phyloP scores from a whole-genome alignment of 441 rosid genomes.

The Brassica balearica region DNA sequence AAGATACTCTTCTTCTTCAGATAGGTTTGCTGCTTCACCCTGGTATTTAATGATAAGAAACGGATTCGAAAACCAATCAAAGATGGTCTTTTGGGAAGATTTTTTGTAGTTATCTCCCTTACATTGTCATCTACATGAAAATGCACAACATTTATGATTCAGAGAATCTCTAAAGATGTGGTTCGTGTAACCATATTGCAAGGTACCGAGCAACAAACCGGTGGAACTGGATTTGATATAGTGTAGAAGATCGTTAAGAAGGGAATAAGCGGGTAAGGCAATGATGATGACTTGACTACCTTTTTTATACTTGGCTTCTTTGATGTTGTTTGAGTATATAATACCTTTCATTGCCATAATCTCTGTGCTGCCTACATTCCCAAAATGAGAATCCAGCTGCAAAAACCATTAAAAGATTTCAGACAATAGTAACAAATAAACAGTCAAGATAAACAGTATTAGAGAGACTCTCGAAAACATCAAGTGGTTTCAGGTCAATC shows the following conservation, averaged over 20 bases:
- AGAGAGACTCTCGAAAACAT: conserved; percentile 43
- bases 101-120: no score
- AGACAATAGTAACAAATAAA: background rate
- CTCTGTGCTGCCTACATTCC: conserved; percentile 67
- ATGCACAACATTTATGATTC: no score
- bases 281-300: conserved; percentile 68
- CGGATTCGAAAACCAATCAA: no score
- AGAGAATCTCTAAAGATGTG: no score
- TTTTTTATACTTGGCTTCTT: conserved; percentile 64
- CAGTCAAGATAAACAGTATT: background rate
- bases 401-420: conserved; percentile 18
- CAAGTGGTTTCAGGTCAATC: conserved; percentile 80
- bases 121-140: no score
- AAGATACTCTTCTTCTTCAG: no score
- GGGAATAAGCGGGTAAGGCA: conserved; percentile 84
- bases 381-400: conserved; percentile 70
- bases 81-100: no score
- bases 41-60: no score
- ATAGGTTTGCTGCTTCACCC: no score
- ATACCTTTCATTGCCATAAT: conserved; percentile 67
- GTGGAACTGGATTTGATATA: conserved; percentile 51
- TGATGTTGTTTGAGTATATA: conserved; percentile 73
- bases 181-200: no score
- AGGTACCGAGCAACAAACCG: no score
- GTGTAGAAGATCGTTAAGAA: conserved; percentile 64